Conservation (phyloP, 352 stramenopile genomes). For the Pythium apleroticum region DNA sequence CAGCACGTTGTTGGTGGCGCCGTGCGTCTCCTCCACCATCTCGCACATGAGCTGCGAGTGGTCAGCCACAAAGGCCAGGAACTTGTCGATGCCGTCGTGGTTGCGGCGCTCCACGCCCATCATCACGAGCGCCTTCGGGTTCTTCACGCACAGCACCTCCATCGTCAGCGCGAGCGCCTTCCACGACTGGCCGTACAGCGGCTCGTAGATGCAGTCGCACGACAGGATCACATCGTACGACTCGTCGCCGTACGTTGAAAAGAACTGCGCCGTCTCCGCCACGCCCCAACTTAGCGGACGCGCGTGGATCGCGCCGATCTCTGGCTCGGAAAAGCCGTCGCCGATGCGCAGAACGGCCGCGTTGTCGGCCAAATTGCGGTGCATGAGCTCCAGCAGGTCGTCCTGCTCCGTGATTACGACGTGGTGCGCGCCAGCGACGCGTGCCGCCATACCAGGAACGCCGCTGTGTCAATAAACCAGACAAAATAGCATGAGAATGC, state of each 20-base stretch:
- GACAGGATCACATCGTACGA: slow-evolving; percentile 91
- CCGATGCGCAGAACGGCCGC: slow-evolving; percentile 33
- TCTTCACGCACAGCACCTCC: slow-evolving; percentile 62
- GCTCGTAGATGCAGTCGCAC: slow-evolving; percentile 95
- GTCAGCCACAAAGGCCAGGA: slow-evolving; percentile 56
- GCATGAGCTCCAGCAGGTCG: slow-evolving; percentile 85
- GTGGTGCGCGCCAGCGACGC: slow-evolving; percentile 71
- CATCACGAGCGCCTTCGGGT: slow-evolving; percentile 60
- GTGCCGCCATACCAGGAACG: slow-evolving; percentile 90
- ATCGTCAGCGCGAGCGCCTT: slow-evolving; percentile 86
- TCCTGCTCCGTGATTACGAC: slow-evolving; percentile 92
- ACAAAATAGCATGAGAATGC: neutral
- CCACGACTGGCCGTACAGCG: slow-evolving; percentile 93
- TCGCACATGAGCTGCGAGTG: slow-evolving; percentile 48
- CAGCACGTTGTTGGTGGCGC: slow-evolving; percentile 57
- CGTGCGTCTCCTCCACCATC: slow-evolving; percentile 45
- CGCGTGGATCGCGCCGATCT: slow-evolving; percentile 44
- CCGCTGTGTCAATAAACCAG: slow-evolving; percentile 43
- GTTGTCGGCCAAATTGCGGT: slow-evolving; percentile 68
- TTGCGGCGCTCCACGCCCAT: slow-evolving; percentile 82
- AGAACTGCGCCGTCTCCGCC: slow-evolving; percentile 62
- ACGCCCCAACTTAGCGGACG: slow-evolving; percentile 78
- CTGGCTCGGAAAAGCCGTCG: slow-evolving; percentile 9
- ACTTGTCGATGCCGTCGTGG: slow-evolving; percentile 78
- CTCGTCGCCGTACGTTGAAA: slow-evolving; percentile 45